These are phyloP conservation scores for Pseudocercospora macadamiae DNA, from an alignment of 2,329 filamentous ascomycete species.

Conservation along the genomic window DNA sequence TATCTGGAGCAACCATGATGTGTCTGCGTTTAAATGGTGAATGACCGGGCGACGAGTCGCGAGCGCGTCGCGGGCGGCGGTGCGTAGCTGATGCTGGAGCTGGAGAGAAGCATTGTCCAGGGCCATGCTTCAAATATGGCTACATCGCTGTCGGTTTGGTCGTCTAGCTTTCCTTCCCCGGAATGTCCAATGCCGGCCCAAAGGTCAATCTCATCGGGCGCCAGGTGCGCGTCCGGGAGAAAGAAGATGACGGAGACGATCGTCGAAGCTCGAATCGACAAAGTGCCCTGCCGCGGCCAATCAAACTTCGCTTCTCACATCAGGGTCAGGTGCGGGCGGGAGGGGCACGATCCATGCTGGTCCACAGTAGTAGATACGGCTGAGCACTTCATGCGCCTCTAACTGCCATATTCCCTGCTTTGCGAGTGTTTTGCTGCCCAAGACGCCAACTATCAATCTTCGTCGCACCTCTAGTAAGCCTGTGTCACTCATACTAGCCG, in stretches of 20 bases:
- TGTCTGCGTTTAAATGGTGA: conserved; percentile 68
- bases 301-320: not conserved
- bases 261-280: not conserved
- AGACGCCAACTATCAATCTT: conserved; percentile 10
- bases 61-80: conserved; percentile 44
- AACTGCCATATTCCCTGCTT: conserved; percentile 5
- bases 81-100: conserved; percentile 48
- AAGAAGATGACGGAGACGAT: not conserved
- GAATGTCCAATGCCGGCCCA: not conserved
- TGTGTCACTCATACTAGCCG: conserved; percentile 8
- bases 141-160: conserved; percentile 9
- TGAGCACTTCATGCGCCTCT: not conserved
- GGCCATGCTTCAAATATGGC: conserved; percentile 19
- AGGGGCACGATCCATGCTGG: not conserved
- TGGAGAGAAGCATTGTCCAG: conserved; percentile 41
- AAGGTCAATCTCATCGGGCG: not conserved
- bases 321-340: not conserved
- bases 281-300: conserved; percentile 5
- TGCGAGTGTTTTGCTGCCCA: conserved; percentile 6
- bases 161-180: not conserved
- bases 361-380: not conserved
- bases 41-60: conserved; percentile 56
- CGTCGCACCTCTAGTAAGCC: conserved; percentile 5
- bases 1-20: conserved; percentile 68
- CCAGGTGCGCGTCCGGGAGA: not conserved